Percentiles rank a stretch among this genome's conserved stretches.
Evolutionary conservation across 2,329 filamentous ascomycete species (phyloP).

Genomic region (Aspergillus hiratsukae): DNA sequence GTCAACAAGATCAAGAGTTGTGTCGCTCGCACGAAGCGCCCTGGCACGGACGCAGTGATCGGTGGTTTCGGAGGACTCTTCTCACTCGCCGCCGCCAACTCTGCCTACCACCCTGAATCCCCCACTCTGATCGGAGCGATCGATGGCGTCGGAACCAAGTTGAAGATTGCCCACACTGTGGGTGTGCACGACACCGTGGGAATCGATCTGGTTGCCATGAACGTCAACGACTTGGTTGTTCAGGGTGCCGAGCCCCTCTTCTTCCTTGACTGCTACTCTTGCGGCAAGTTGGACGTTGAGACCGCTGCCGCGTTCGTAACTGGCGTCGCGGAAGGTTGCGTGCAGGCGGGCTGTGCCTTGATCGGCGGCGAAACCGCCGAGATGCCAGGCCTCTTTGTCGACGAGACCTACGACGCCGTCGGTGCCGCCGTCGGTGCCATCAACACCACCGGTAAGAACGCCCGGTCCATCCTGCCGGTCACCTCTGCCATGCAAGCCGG

Average conservation of each 20-base stretch:
- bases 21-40: slow-evolving; percentile 76
- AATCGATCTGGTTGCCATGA: slow-evolving; percentile 97
- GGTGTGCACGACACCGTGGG: slow-evolving; percentile 91
- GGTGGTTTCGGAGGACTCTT: slow-evolving; percentile 92
- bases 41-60: slow-evolving; percentile 88
- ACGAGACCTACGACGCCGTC: slow-evolving; percentile 87
- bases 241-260: slow-evolving; percentile 92
- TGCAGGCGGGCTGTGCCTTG: slow-evolving; percentile 77
- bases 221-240: slow-evolving; percentile 95
- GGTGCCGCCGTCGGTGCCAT: slow-evolving; percentile 87
- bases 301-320: slow-evolving; percentile 81
- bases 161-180: slow-evolving; percentile 89
- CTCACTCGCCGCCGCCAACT: slow-evolving; percentile 61
- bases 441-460: slow-evolving; percentile 46
- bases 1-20: slow-evolving; percentile 87
- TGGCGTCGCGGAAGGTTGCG: slow-evolving; percentile 84
- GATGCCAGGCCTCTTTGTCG: slow-evolving; percentile 92
- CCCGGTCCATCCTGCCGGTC: slow-evolving; percentile 66
- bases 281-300: slow-evolving; percentile 75
- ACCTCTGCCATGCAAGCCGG: slow-evolving; percentile 71
- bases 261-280: slow-evolving; percentile 98
- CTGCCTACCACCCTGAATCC: slow-evolving; percentile 69
- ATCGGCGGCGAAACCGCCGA: slow-evolving; percentile 98
- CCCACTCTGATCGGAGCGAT: slow-evolving; percentile 90
- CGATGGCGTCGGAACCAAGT: slow-evolving; percentile 93